Conservation (phyloP, 495 filamentous ascomycete species). For the Aspergillus heteromorphus region DNA sequence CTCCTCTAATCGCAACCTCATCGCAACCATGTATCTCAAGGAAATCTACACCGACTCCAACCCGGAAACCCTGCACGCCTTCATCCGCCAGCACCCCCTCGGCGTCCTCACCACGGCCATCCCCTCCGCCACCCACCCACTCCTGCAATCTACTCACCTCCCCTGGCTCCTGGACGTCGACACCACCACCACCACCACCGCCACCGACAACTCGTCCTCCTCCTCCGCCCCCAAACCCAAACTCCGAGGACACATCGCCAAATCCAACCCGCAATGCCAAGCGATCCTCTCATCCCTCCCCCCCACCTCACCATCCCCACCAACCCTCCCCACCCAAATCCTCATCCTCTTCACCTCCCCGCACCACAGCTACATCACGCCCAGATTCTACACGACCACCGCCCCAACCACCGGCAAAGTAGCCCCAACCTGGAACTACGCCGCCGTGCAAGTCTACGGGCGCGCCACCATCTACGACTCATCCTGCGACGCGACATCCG, state of each 20-base stretch:
- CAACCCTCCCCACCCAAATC: conserved; percentile 27
- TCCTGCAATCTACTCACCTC: neutral
- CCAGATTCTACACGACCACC: conserved; percentile 53
- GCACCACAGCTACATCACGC: conserved; percentile 51
- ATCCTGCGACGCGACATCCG: conserved; percentile 17
- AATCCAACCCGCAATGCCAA: conserved; percentile 50
- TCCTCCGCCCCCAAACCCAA: conserved; percentile 40
- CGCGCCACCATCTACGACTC: conserved; percentile 35
- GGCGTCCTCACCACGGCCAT: conserved; percentile 52
- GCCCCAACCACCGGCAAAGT: conserved; percentile 51
- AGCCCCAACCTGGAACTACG: conserved; percentile 58
- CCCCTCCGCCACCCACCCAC: neutral
- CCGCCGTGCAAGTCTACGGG: conserved; percentile 52
- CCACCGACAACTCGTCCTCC: conserved; percentile 29
- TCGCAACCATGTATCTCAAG: neutral
- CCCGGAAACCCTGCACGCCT: conserved; percentile 2
- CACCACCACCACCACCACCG: neutral
- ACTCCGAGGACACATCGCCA: conserved; percentile 50
- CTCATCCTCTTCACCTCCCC: conserved; percentile 49
- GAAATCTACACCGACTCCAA: neutral
- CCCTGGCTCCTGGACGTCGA: conserved; percentile 10
- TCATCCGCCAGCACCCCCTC: conserved; percentile 47
- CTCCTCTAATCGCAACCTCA: neutral
- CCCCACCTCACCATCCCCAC: conserved; percentile 43
- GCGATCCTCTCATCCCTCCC: conserved; percentile 40